phyloP scores from a whole-genome alignment of 2,329 filamentous ascomycete genomes.

The Ampelomyces quisqualis region DNA sequence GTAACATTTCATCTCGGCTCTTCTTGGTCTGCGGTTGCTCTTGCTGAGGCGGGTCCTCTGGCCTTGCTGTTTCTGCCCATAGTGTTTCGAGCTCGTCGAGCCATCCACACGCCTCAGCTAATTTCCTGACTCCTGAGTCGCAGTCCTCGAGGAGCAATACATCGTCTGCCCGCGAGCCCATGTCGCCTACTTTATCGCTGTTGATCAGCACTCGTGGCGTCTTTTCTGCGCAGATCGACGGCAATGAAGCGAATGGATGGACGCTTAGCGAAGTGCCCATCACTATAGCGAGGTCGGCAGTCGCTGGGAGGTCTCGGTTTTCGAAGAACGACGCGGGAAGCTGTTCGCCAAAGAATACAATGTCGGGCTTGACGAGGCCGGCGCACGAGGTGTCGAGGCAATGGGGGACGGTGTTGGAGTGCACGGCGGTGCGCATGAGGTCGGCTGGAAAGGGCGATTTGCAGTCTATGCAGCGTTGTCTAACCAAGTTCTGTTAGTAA shows the following conservation, averaged over 20 bases:
- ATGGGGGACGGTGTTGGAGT: constrained; percentile 66
- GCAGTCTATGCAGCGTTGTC: constrained; percentile 90
- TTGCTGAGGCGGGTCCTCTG: constrained; percentile 34
- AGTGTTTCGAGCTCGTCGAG: constrained; percentile 73
- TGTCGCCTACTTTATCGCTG: constrained; percentile 73
- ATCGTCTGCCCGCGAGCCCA: constrained; percentile 79
- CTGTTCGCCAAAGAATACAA: constrained; percentile 87
- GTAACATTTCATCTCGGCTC: constrained; percentile 57
- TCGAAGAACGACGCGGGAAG: constrained; percentile 66
- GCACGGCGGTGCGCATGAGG: constrained; percentile 70
- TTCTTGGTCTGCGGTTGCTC: constrained; percentile 47
- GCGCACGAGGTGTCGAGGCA: constrained; percentile 65
- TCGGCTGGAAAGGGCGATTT: constrained; percentile 69
- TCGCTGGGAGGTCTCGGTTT: constrained; percentile 55
- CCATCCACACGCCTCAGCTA: constrained; percentile 85
- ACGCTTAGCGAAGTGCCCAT: constrained; percentile 88
- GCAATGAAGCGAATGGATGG: constrained; percentile 84
- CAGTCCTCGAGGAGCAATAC: constrained; percentile 81
- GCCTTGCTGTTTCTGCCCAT: constrained; percentile 65
- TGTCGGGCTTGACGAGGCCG: constrained; percentile 88
- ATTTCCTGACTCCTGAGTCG: constrained; percentile 73
- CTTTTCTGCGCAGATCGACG: constrained; percentile 60
- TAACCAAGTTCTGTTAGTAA: constrained; percentile 30
- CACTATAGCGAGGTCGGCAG: constrained; percentile 77
- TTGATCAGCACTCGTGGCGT: constrained; percentile 85